Conservation (phyloP, 2,329 filamentous ascomycete species). For the Ilyonectria sp. region DNA sequence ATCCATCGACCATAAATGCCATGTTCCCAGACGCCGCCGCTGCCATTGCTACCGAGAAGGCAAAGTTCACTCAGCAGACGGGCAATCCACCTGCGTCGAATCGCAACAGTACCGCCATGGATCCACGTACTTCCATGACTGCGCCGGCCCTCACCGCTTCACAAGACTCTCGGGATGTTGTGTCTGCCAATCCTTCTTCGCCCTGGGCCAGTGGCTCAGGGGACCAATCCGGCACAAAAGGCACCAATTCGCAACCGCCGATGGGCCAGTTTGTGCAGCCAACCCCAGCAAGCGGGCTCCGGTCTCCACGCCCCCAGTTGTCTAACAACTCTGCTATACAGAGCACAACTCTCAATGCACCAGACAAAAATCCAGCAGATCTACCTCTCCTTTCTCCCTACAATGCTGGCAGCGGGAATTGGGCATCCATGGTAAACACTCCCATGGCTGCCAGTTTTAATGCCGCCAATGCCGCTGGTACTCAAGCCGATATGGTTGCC, state of each 20-base stretch:
- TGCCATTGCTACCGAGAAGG: slow-evolving; percentile 98
- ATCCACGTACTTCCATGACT: slow-evolving; percentile 81
- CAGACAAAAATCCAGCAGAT: slow-evolving; percentile 77
- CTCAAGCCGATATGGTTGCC: slow-evolving; percentile 96
- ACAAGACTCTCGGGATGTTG: slow-evolving; percentile 51
- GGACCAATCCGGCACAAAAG: slow-evolving; percentile 75
- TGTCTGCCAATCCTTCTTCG: slow-evolving; percentile 64
- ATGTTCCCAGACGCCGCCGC: slow-evolving; percentile 99
- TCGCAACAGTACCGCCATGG: slow-evolving; percentile 88
- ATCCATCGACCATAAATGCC: slow-evolving; percentile 93
- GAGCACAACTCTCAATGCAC: slow-evolving; percentile 83
- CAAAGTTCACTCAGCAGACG: slow-evolving; percentile 95
- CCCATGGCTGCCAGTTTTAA: slow-evolving; percentile 93
- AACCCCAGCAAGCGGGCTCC: slow-evolving; percentile 79
- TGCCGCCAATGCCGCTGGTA: slow-evolving; percentile 64
- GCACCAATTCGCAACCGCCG: slow-evolving; percentile 81
- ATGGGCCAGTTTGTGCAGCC: slow-evolving; percentile 98
- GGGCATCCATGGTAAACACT: slow-evolving; percentile 99
- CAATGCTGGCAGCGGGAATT: slow-evolving; percentile 86
- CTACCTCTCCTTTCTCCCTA: slow-evolving; percentile 91
- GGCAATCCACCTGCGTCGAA: slow-evolving; percentile 92
- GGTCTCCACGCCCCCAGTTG: slow-evolving; percentile 83
- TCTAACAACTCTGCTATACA: slow-evolving; percentile 81
- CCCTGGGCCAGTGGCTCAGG: slow-evolving; percentile 80
- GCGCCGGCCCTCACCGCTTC: slow-evolving; percentile 81